These are phyloP conservation scores for Spatholobus suberectus DNA, from an alignment of 306 rosid genomes.

Conservation along the genomic window DNA sequence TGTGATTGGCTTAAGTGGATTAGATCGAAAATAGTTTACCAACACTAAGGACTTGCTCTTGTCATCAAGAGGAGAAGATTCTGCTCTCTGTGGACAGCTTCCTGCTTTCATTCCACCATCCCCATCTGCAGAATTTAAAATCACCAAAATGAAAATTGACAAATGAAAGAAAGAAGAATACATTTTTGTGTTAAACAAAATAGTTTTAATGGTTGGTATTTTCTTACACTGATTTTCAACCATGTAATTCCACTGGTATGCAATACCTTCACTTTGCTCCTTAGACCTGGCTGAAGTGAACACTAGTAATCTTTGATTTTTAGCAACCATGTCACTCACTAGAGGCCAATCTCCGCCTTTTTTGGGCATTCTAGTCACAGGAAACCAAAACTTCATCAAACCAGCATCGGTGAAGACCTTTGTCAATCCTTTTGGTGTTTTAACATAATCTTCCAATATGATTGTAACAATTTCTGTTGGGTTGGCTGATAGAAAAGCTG, in stretches of 20 bases:
- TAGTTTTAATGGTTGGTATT: neutral
- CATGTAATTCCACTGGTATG: slow-evolving; percentile 92
- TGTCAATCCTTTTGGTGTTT: slow-evolving; percentile 67
- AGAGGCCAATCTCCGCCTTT: slow-evolving; percentile 72
- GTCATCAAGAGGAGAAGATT: slow-evolving; percentile 71
- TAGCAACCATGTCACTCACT: slow-evolving; percentile 72
- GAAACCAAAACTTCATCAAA: slow-evolving; percentile 74
- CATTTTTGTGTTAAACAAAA: neutral
- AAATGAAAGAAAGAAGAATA: slow-evolving; percentile 56
- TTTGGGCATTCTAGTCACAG: slow-evolving; percentile 64
- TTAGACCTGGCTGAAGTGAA: slow-evolving; percentile 72
- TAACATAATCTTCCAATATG: slow-evolving; percentile 82
- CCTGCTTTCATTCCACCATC: slow-evolving; percentile 69
- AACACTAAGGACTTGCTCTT: slow-evolving; percentile 69
- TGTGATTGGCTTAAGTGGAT: slow-evolving; percentile 55
- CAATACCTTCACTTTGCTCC: slow-evolving; percentile 78
- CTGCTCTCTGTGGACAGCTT: slow-evolving; percentile 66
- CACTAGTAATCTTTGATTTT: slow-evolving; percentile 74
- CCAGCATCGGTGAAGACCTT: slow-evolving; percentile 64
- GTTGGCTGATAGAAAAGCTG: slow-evolving; percentile 66
- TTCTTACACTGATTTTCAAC: slow-evolving; percentile 84
- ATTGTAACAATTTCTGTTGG: slow-evolving; percentile 74
- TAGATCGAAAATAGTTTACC: slow-evolving; percentile 63
- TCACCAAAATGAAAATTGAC: slow-evolving; percentile 59
- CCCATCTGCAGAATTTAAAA: slow-evolving; percentile 58